Evolutionary conservation across 129 eudicot genomes (phyloP), one percentile per base, ranked within the genome.

Genomic region (Chrysanthemum makinoi): DNA sequence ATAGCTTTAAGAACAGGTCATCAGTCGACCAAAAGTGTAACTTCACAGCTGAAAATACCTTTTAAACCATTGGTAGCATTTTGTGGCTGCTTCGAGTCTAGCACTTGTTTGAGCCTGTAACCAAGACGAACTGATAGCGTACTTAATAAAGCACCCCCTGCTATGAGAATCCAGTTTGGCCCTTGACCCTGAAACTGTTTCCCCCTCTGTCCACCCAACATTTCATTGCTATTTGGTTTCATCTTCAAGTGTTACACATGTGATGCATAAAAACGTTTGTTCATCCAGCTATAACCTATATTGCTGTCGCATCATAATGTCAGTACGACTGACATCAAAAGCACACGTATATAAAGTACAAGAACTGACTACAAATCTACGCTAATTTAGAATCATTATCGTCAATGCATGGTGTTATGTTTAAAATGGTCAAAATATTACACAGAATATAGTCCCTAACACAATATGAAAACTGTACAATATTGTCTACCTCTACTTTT

Each of bases 81-180:
- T 18, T 82, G 83, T 28, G 76, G 79, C 61, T 80, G 90, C 77
- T 84, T 89, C 14, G 83, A 13, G 44, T 94, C 97, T 59, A 87
- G 62, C 26, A 79, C 79, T 76, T 87, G 96, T 85, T 87, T 94
- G 74, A 94, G 90, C 83, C 87, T 94, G 82, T 79, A 89, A 53
- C 98, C 98, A 48, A 94, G 76, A 64, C 94, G 98, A 69, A 94
- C 78, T 10, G 96, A 89, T 52, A 94, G 77, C 30, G 98, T 87
- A 79, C 98, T 94, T 68, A 94, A 53, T 84, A 94, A 75, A 72
- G 98, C 98, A 69, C 98, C 84, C 53, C 98, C 98, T 65, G 95
- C 95, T n/a, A 94, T 81, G 19, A 94, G 84, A 72, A 94, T 78
- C 98, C 98, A 94, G 71, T 89, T 89, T 43, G 98, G 98, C 13